A percentile compares a stretch with the other conserved stretches of the same genome.
phyloP scores from a whole-genome alignment of 352 stramenopile species.

The Phytophthora meadii region DNA sequence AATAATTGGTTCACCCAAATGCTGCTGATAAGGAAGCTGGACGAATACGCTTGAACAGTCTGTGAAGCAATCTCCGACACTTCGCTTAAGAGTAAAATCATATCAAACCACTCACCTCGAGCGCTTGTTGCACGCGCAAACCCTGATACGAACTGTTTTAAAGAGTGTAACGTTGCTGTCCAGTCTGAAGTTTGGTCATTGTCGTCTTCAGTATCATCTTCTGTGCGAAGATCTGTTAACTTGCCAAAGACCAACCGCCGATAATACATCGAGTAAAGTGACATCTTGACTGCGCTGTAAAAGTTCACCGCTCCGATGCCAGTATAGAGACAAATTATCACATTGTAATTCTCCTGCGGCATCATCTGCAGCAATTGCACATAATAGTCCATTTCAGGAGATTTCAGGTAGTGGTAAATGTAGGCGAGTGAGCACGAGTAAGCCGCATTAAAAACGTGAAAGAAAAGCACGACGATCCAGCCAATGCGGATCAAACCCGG shows the following conservation, averaged over 20 bases:
- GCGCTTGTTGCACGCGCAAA: conserved; percentile 26
- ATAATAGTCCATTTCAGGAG: conserved; percentile 38
- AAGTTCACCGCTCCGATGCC: conserved; percentile 36
- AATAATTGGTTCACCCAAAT: conserved; percentile 48
- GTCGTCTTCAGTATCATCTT: conserved; percentile 1
- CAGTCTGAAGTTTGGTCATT: background rate
- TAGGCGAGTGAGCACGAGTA: conserved; percentile 35
- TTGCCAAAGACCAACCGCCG: conserved; percentile 32
- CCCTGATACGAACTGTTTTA: conserved; percentile 19
- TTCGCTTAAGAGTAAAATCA: conserved; percentile 30
- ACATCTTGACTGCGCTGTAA: conserved; percentile 36
- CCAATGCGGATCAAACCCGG: conserved; percentile 22
- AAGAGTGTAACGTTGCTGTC: conserved; percentile 1
- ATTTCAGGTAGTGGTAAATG: conserved; percentile 39
- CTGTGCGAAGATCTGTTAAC: background rate
- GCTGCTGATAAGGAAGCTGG: conserved; percentile 39
- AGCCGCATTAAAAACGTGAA: conserved; percentile 38
- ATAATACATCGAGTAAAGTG: conserved; percentile 37
- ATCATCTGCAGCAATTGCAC: conserved; percentile 39
- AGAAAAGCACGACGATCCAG: conserved; percentile 37
- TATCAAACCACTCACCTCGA: conserved; percentile 35
- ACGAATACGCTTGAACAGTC: conserved; percentile 38
- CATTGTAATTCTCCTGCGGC: conserved; percentile 37
- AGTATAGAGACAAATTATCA: conserved; percentile 28
- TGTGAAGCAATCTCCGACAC: conserved; percentile 38